These are phyloP conservation scores for Phytomonas francai DNA, from an alignment of 208 protist species.

Conservation along the genomic window DNA sequence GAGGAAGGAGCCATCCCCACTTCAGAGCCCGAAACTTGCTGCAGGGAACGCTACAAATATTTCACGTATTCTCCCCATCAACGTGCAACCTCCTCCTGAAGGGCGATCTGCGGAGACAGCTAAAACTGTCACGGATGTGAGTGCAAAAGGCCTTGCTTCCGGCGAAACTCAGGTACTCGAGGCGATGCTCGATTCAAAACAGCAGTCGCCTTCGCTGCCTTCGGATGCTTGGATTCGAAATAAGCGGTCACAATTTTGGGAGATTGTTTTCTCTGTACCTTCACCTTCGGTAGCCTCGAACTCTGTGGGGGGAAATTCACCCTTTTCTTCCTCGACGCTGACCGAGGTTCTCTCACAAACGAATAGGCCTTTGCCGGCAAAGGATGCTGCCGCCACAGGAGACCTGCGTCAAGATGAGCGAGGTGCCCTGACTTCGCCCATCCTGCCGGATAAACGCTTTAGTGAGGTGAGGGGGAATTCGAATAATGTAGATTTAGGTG, in stretches of 20 bases:
- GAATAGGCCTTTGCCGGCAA: not conserved
- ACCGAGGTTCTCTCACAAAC: not conserved
- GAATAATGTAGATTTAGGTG: not conserved
- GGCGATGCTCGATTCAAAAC: not conserved
- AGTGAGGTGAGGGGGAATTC: not conserved
- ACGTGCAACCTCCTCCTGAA: not conserved
- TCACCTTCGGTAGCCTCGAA: not conserved
- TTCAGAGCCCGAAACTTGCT: not conserved
- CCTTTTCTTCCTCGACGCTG: not conserved
- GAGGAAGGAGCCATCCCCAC: not conserved
- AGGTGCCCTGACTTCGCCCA: not conserved
- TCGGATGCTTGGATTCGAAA: slow-evolving; percentile 27
- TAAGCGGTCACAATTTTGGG: slow-evolving; percentile 30
- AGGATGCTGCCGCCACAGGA: not conserved
- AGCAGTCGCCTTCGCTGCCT: slow-evolving; percentile 9
- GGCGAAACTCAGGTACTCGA: not conserved
- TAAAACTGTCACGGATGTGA: not conserved
- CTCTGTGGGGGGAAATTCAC: not conserved
- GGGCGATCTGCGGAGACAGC: not conserved
- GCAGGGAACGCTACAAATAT: not conserved
- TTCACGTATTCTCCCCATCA: not conserved
- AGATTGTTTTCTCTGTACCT: slow-evolving; percentile 10
- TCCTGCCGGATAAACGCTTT: not conserved
- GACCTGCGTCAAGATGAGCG: not conserved
- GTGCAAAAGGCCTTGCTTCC: not conserved